Evolutionary conservation across 441 rosid species (phyloP).

Genomic region (Macaranga tanarius): DNA sequence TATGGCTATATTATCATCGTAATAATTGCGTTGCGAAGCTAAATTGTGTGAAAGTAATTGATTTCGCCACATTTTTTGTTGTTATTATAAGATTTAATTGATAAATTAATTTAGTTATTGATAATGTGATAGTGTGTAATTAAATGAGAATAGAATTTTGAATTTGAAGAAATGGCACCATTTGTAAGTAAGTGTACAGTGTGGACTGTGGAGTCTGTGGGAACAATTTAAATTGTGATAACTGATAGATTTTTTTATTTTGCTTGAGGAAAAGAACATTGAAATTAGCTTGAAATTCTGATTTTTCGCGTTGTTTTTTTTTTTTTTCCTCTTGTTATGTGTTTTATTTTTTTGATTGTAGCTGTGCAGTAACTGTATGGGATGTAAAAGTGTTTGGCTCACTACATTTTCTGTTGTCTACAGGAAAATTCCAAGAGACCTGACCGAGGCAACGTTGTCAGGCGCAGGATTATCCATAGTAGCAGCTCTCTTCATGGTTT

Average conservation of each 20-base stretch:
- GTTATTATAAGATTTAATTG: neutral
- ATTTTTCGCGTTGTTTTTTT: neutral
- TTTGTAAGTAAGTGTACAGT: neutral
- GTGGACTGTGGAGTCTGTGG: neutral
- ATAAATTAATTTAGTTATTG: neutral
- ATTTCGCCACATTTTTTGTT: neutral
- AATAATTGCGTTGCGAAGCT: neutral
- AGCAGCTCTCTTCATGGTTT: constrained; percentile 82
- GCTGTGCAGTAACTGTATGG: neutral
- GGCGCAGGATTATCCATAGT: constrained; percentile 91
- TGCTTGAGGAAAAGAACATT: neutral
- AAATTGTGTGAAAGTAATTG: neutral
- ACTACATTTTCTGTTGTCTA: constrained; percentile 24
- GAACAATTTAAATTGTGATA: too few relatives aligned
- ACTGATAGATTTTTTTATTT: neutral
- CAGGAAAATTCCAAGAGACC: constrained; percentile 99
- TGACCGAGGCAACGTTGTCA: constrained; percentile 97
- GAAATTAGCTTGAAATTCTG: neutral
- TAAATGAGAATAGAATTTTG: neutral
- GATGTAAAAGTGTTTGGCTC: neutral
- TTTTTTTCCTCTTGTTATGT: neutral
- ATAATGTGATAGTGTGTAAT: neutral
- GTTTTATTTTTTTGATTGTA: too few relatives aligned
- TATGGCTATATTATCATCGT: neutral
- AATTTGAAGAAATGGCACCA: neutral